A percentile compares a stretch with the other conserved stretches of the same genome.
phyloP scores from a whole-genome alignment of 139 green algal species.

The Pleodorina starrii region DNA sequence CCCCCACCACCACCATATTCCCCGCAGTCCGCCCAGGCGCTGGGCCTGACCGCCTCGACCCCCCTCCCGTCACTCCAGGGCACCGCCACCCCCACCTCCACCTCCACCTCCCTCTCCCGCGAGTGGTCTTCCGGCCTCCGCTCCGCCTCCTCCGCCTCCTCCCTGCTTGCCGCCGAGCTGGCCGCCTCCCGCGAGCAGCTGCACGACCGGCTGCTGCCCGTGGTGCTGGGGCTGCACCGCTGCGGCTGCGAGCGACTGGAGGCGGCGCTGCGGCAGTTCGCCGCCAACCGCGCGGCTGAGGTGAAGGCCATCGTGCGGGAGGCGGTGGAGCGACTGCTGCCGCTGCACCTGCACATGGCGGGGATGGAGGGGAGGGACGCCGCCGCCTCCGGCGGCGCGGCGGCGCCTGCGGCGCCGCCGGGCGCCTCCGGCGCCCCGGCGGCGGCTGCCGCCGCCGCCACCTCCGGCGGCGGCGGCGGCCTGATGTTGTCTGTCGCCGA shows the following conservation, averaged over 20 bases:
- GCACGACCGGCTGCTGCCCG: constrained; percentile 77
- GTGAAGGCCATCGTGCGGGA: constrained; percentile 68
- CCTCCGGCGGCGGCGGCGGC: background rate
- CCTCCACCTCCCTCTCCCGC: background rate
- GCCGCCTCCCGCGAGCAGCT: constrained; percentile 54
- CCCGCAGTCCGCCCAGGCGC: constrained; percentile 20
- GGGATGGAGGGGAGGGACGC: constrained; percentile 9
- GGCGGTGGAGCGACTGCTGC: constrained; percentile 72
- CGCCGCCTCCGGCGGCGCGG: background rate
- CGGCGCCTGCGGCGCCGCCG: background rate
- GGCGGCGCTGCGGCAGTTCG: constrained; percentile 60
- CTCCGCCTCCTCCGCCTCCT: too few species aligned
- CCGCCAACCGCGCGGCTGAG: constrained; percentile 55
- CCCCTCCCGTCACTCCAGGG: too few species aligned
- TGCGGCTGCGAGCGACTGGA: constrained; percentile 36
- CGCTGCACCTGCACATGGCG: constrained; percentile 57
- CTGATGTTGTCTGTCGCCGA: background rate
- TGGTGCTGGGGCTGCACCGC: constrained; percentile 81
- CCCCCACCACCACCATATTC: background rate
- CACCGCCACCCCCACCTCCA: background rate
- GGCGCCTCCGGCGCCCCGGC: background rate
- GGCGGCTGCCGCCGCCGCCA: too few species aligned
- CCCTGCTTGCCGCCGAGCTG: constrained; percentile 35
- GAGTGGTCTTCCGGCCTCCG: background rate
- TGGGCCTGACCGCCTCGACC: background rate